Evolutionary conservation across 164 flowering plant genomes (phyloP).

Genomic region (Cinnamomum micranthum): DNA sequence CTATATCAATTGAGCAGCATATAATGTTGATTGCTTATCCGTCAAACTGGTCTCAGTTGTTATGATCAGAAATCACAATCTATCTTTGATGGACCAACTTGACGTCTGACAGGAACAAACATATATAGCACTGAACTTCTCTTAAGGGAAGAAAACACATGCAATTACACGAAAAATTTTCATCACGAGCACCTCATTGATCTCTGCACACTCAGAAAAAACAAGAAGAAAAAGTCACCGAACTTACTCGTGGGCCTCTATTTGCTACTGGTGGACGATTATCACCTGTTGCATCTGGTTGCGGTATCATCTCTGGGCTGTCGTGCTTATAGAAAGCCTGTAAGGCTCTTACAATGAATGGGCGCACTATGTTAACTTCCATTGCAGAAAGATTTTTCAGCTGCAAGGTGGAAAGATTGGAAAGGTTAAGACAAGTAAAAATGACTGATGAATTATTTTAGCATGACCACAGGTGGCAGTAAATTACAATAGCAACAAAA

Average conservation of each 20-base stretch:
- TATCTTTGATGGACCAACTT: background rate
- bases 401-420: conserved; percentile 30
- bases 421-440: background rate
- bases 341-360: conserved; percentile 73
- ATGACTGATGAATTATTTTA: background rate
- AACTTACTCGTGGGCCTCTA: conserved; percentile 60
- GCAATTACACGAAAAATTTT: background rate
- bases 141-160: background rate
- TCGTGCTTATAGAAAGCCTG: conserved; percentile 84
- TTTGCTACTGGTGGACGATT: conserved; percentile 42
- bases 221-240: background rate
- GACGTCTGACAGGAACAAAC: background rate
- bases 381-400: conserved; percentile 82
- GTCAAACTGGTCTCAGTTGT: background rate
- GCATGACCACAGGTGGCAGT: background rate
- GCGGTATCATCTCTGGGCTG: conserved; percentile 65
- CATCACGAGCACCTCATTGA: no score
- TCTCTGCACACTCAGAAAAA: background rate
- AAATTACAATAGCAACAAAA: background rate
- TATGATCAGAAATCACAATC: background rate
- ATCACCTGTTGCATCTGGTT: conserved; percentile 34
- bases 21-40: no score
- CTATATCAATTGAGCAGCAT: no score
- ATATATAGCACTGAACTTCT: background rate
- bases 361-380: conserved; percentile 91